Conservation (phyloP, 2,329 filamentous ascomycete species). For the Sporothrix brasiliensis region DNA sequence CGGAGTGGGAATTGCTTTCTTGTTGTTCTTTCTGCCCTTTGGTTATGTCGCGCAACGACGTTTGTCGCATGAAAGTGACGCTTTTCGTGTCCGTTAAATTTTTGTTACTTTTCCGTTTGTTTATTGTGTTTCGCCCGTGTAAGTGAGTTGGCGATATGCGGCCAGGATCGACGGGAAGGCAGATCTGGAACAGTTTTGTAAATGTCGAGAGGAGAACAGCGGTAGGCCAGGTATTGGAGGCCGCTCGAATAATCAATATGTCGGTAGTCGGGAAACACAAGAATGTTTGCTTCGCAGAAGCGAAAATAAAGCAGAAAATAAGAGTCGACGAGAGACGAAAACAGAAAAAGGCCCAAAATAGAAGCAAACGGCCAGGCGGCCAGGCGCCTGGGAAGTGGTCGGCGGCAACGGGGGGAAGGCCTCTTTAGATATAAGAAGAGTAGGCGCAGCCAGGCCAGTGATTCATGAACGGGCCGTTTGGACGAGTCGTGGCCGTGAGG, state of each 20-base stretch:
- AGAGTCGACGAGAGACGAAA: background rate
- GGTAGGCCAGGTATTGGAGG: slow-evolving; percentile 6
- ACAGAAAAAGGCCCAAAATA: slow-evolving; percentile 25
- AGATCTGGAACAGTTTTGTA: slow-evolving; percentile 28
- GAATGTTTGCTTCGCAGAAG: background rate
- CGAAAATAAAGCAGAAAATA: background rate
- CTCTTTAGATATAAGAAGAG: slow-evolving; percentile 29
- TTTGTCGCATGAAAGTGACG: background rate
- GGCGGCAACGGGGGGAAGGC: slow-evolving; percentile 19
- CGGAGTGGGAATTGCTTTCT: too few relatives aligned
- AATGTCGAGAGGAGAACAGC: slow-evolving; percentile 11
- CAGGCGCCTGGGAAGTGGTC: slow-evolving; percentile 1
- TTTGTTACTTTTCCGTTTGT: background rate
- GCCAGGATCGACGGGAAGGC: slow-evolving; percentile 20
- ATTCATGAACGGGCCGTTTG: slow-evolving; percentile 30
- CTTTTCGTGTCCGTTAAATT: background rate
- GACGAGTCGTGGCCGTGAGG: slow-evolving; percentile 7
- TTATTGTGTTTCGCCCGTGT: background rate
- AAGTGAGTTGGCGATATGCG: slow-evolving; percentile 24
- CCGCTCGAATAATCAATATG: slow-evolving; percentile 23
- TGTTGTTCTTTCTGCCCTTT: background rate
- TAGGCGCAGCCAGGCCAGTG: slow-evolving; percentile 25
- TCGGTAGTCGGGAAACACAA: slow-evolving; percentile 4
- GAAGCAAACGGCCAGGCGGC: slow-evolving; percentile 27
- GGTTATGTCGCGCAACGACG: slow-evolving; percentile 14